phyloP scores from a whole-genome alignment of 2,329 filamentous ascomycete species.

The Camillea tinctor region DNA sequence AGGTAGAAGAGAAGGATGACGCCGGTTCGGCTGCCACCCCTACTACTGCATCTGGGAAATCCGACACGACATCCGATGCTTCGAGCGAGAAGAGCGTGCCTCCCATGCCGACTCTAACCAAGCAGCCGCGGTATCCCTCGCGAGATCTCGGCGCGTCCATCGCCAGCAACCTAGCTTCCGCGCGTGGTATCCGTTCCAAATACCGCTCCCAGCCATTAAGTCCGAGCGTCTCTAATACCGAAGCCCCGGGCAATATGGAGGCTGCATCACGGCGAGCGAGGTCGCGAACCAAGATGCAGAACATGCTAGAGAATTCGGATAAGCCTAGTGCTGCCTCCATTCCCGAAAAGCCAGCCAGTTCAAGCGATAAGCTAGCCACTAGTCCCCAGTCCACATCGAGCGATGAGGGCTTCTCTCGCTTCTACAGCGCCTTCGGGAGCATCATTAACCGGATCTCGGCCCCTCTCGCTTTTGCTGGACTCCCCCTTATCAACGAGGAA shows the following conservation, averaged over 20 bases:
- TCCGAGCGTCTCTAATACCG: slow-evolving; percentile 71
- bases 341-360: slow-evolving; percentile 26
- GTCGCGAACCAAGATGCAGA: slow-evolving; percentile 54
- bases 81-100: slow-evolving; percentile 27
- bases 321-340: slow-evolving; percentile 56
- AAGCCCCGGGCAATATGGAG: slow-evolving; percentile 69
- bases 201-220: slow-evolving; percentile 66
- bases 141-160: slow-evolving; percentile 79
- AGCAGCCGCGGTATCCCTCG: slow-evolving; percentile 52
- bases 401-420: slow-evolving; percentile 83
- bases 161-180: slow-evolving; percentile 82
- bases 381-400: slow-evolving; percentile 29
- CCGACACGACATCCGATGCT: slow-evolving; percentile 15
- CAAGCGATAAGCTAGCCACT: slow-evolving; percentile 26
- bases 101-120: slow-evolving; percentile 36
- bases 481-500: slow-evolving; percentile 66
- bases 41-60: slow-evolving; percentile 23
- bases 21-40: slow-evolving; percentile 18
- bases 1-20: slow-evolving; percentile 38
- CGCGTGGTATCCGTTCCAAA: slow-evolving; percentile 71
- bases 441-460: slow-evolving; percentile 87
- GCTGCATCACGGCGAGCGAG: slow-evolving; percentile 51
- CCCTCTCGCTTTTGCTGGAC: slow-evolving; percentile 86
- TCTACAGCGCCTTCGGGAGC: slow-evolving; percentile 88
- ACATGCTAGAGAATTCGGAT: slow-evolving; percentile 52